Evolutionary conservation across 495 filamentous ascomycete genomes (phyloP), one percentile per base, ranked within the genome.

Genomic region (Aspergillus biplanus): DNA sequence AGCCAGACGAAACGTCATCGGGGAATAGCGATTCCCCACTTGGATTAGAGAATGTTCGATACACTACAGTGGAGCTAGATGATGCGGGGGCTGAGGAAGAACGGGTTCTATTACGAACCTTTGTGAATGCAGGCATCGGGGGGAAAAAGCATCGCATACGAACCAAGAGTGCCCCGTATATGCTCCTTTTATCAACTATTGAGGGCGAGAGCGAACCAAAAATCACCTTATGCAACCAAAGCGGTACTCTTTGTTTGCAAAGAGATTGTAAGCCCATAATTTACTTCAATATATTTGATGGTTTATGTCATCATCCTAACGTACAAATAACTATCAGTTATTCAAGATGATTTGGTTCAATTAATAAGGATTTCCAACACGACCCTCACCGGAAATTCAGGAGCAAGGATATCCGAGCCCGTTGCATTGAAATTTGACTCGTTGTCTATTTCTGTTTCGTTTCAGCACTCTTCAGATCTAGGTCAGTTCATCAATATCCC

Each of bases 61-160:
- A 75, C 70, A 68, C 74, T 18, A 70, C 75, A 0, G 75, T 78
- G 0, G 75, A 79, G 33, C 67, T 72, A 39, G 75, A 77, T 12
- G 77, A 79, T 62, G 74, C 73, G 46, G 75, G 77, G 3, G 67
- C 65, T 31, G 75, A 79, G 55, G 72, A 78, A 15, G 79, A 79
- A 67, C 72, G 67, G 15, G 75, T 80, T 3, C 55, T 81, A 12
- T 75, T 71, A 44, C 69, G 78, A 50, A 77, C 70, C 15, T 81
- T 76, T 65, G 79, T 78, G 48, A 73, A 78, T 58, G 78, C 78
- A 6, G 67, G 76, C 7, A 79, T 81, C 46, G 78, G 78, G 4
- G 49, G 65, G 48, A 80, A 79, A 47, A 71, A 64, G 50, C 71
- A 71, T 34, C 73, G 78, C n/a, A 70, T 77, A 61, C 69, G 73